Conservation (phyloP, 352 stramenopile species). For the Phytophthora quininea region DNA sequence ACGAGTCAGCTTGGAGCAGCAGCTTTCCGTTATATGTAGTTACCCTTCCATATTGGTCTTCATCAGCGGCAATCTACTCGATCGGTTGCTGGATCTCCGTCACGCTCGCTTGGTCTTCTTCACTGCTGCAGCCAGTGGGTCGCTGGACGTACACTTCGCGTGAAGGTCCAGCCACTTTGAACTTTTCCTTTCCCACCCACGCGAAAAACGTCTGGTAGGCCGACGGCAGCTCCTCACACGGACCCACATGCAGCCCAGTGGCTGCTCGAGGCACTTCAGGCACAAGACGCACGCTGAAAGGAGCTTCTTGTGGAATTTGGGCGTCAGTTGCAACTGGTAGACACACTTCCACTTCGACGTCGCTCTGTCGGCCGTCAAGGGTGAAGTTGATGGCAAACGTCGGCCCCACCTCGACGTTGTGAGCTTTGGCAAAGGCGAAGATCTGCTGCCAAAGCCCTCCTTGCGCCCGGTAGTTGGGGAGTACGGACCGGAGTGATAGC, state of each 20-base stretch:
- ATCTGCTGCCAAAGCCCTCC: conserved; percentile 41
- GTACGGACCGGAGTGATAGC: conserved; percentile 33
- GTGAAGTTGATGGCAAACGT: conserved; percentile 58
- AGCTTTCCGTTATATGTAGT: no score
- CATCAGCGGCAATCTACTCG: conserved; percentile 11
- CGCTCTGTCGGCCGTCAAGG: conserved; percentile 32
- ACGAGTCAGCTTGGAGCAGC: no score
- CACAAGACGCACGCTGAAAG: conserved; percentile 32
- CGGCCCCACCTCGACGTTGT: conserved; percentile 28
- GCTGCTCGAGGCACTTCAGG: conserved; percentile 31
- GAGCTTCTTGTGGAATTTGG: conserved; percentile 15
- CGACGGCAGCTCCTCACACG: conserved; percentile 27
- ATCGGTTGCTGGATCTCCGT: conserved; percentile 45
- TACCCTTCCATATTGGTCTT: no score
- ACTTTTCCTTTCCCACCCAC: conserved; percentile 41
- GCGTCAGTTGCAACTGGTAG: conserved; percentile 37
- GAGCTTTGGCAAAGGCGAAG: conserved; percentile 19
- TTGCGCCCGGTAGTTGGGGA: conserved; percentile 44
- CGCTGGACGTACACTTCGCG: not conserved
- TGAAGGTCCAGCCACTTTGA: conserved; percentile 9
- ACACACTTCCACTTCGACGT: conserved; percentile 65
- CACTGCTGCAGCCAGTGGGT: conserved; percentile 8
- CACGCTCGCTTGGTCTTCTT: conserved; percentile 9
- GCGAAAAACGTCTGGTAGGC: conserved; percentile 44
- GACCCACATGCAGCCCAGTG: conserved; percentile 41